phyloP scores from a whole-genome alignment of 176 grass and related monocot species.

The Carex myosuroides region DNA sequence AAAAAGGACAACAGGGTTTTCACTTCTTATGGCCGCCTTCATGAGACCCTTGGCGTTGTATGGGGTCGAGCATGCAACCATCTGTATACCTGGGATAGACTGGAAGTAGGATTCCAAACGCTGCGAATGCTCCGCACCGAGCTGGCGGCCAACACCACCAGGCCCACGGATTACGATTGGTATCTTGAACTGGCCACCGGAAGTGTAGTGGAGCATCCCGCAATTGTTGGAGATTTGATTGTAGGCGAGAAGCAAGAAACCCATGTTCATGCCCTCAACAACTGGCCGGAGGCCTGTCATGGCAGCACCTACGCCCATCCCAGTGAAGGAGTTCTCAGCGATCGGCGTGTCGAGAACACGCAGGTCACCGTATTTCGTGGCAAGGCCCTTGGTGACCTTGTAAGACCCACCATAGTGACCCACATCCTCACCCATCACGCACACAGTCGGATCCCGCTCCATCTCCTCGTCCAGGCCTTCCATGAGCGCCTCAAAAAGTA shows the following conservation, averaged over 20 bases:
- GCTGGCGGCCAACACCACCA: conserved; percentile 77
- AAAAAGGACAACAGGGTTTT: conserved; percentile 87
- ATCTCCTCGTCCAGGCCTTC: conserved; percentile 94
- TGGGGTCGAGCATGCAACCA: conserved; percentile 93
- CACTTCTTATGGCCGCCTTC: conserved; percentile 89
- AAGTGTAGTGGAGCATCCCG: conserved; percentile 98
- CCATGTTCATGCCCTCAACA: conserved; percentile 96
- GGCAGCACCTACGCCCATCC: conserved; percentile 81
- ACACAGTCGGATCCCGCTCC: conserved; percentile 64
- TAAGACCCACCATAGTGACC: conserved; percentile 85
- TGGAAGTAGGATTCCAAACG: conserved; percentile 90
- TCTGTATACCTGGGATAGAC: conserved; percentile 88
- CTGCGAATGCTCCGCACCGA: conserved; percentile 84
- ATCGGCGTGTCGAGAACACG: conserved; percentile 86
- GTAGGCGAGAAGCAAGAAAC: conserved; percentile 82
- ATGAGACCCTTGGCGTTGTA: conserved; percentile 94
- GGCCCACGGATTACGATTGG: conserved; percentile 84
- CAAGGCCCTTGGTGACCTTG: conserved; percentile 85
- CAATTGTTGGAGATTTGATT: conserved; percentile 98
- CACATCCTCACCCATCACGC: conserved; percentile 81
- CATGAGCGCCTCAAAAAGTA: conserved; percentile 75
- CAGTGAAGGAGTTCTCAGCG: conserved; percentile 83
- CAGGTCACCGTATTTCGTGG: conserved; percentile 70
- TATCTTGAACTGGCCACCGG: conserved; percentile 85
- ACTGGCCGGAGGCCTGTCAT: conserved; percentile 71